phyloP scores from a whole-genome alignment of 1,139 yeast species.

The Candida dubliniensis region DNA sequence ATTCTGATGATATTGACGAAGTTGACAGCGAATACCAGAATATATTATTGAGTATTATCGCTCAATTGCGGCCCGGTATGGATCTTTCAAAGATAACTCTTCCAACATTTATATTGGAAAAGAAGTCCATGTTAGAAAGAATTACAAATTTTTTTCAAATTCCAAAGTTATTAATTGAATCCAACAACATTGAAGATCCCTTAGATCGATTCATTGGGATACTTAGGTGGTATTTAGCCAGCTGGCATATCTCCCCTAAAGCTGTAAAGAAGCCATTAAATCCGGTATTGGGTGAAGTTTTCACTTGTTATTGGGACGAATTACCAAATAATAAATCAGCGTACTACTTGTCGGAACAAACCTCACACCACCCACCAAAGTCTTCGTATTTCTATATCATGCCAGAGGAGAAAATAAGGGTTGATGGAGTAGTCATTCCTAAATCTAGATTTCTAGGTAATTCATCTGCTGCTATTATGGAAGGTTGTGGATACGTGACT shows the following conservation, averaged over 20 bases:
- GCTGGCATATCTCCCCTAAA: slow-evolving; percentile 98
- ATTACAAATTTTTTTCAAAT: slow-evolving; percentile 87
- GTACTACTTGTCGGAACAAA: slow-evolving; percentile 87
- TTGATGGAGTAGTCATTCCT: slow-evolving; percentile 88
- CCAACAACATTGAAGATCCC: slow-evolving; percentile 60
- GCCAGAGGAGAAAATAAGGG: slow-evolving; percentile 78
- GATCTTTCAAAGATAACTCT: slow-evolving; percentile 87
- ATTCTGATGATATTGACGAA: slow-evolving; percentile 77
- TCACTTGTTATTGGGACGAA: slow-evolving; percentile 89
- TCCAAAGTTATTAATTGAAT: slow-evolving; percentile 72
- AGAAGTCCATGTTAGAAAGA: slow-evolving; percentile 94
- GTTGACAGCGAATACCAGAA: slow-evolving; percentile 87
- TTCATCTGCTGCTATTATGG: slow-evolving; percentile 97
- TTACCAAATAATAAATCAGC: slow-evolving; percentile 57
- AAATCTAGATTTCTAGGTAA: slow-evolving; percentile 88
- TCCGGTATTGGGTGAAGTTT: slow-evolving; percentile 90
- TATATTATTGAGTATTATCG: slow-evolving; percentile 78
- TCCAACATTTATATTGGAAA: slow-evolving; percentile 92
- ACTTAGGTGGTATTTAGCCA: slow-evolving; percentile 85
- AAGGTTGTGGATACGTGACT: slow-evolving; percentile 76
- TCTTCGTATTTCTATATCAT: slow-evolving; percentile 87
- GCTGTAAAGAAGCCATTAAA: slow-evolving; percentile 97
- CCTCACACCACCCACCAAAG: slow-evolving; percentile 98
- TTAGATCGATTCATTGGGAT: slow-evolving; percentile 69
- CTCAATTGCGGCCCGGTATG: slow-evolving; percentile 90